A percentile compares a stretch with the other conserved stretches of the same genome.
These are phyloP conservation scores for Orbilia ellipsospora DNA, from an alignment of 2,329 filamentous ascomycete species.

Conservation along the genomic window DNA sequence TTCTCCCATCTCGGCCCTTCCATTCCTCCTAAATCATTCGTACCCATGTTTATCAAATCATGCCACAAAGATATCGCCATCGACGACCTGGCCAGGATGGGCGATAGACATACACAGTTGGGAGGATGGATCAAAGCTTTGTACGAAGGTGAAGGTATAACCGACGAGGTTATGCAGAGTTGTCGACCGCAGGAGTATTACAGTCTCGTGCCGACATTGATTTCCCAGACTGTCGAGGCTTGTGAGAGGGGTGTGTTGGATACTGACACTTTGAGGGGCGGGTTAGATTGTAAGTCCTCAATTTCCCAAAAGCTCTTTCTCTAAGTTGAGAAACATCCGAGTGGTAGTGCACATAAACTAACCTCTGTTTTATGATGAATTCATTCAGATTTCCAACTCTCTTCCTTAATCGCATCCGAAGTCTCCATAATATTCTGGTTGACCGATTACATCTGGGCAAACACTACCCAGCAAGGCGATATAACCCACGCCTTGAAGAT, in stretches of 20 bases:
- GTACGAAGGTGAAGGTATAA: constrained; percentile 78
- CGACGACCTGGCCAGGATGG: constrained; percentile 70
- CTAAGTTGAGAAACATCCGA: background rate
- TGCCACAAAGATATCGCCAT: constrained; percentile 65
- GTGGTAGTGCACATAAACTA: constrained; percentile 6
- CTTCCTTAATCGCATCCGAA: constrained; percentile 81
- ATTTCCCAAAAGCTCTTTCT: background rate
- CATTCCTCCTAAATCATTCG: constrained; percentile 63
- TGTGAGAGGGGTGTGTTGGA: constrained; percentile 73
- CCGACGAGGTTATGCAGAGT: constrained; percentile 82
- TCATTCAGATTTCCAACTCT: constrained; percentile 76
- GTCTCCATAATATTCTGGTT: constrained; percentile 79
- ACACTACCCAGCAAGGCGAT: constrained; percentile 69
- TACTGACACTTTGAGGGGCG: constrained; percentile 77
- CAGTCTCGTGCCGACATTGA: constrained; percentile 78
- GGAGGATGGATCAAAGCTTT: constrained; percentile 81
- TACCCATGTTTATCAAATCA: constrained; percentile 53
- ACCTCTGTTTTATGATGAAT: constrained; percentile 13
- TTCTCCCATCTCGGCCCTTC: constrained; percentile 72
- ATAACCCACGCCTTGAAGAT: constrained; percentile 77
- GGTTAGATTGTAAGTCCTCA: constrained; percentile 73
- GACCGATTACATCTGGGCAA: constrained; percentile 75
- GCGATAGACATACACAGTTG: constrained; percentile 74
- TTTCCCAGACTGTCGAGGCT: constrained; percentile 78
- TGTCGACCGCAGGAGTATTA: constrained; percentile 87